Evolutionary conservation across 1,284 basidiomycete species (phyloP), one percentile per base, ranked within the genome.

Genomic region (Tetrapyrgos nigripes): DNA sequence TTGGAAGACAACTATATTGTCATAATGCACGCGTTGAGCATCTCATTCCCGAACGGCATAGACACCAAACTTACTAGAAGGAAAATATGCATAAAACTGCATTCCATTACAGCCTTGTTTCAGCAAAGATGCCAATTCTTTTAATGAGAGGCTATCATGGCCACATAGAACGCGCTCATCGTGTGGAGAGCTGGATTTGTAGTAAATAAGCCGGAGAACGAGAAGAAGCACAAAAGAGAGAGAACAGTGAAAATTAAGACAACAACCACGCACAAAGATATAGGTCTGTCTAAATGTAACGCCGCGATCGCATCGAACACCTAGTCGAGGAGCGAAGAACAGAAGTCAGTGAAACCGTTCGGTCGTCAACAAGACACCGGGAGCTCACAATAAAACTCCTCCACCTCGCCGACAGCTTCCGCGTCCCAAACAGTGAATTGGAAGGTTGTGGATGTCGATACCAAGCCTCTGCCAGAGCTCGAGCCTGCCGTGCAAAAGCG

Each of bases 201-300:
- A 21, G n/a, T n/a, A 35, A 17, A 11, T 27, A 24, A 10, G 3
- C 24, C 11, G 24, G 14, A 13, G 13, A 28, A 35, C 14, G 21
- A 50, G 48, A 48, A 13, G 14, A 10, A 10, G 27, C 2, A 37
- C 6, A n/a, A n/a, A n/a, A n/a, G n/a, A n/a, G n/a, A n/a, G n/a
- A n/a, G n/a, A n/a, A n/a, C n/a, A n/a, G n/a, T n/a, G n/a, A n/a
- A n/a, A n/a, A n/a, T n/a, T n/a, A n/a, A n/a, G n/a, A n/a, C n/a
- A n/a, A n/a, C n/a, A n/a, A n/a, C n/a, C n/a, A 58, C 56, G 9
- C 28, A 58, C 56, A 53, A 58, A 14, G 56, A 50, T 9, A 58
- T 11, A 11, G 43, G 26, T 48, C 35, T 53, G 33, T 50, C 45
- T 14, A 33, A 23, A 14, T n/a, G 23, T 23, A 48, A 33, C 24